Evolutionary conservation across 2,329 filamentous ascomycete genomes (phyloP).

Genomic region (Nemania abortiva): DNA sequence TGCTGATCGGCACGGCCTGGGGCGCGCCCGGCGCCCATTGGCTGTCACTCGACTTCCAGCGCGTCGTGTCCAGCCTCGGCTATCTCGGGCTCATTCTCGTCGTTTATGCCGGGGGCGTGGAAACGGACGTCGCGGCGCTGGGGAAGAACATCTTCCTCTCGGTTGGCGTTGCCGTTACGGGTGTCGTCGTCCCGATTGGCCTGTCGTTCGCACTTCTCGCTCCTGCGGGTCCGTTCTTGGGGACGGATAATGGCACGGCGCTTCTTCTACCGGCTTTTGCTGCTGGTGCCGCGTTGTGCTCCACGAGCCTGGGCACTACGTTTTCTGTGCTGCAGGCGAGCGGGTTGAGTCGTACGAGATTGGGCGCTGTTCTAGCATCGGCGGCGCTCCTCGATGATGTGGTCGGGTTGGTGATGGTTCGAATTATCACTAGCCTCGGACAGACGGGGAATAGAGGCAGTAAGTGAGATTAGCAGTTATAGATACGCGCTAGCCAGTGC

Average conservation of each 20-base stretch:
- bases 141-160: conserved; percentile 72
- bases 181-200: conserved; percentile 59
- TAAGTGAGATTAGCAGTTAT: conserved; percentile 16
- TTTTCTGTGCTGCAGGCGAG: conserved; percentile 66
- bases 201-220: conserved; percentile 36
- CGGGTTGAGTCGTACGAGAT: conserved; percentile 57
- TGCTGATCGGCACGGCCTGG: conserved; percentile 77
- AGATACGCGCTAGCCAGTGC: not conserved
- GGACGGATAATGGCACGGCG: conserved; percentile 54
- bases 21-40: conserved; percentile 74
- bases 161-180: conserved; percentile 71
- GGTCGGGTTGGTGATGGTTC: conserved; percentile 80
- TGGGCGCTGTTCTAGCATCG: conserved; percentile 74
- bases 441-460: conserved; percentile 31
- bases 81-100: conserved; percentile 80
- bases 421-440: conserved; percentile 77
- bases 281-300: conserved; percentile 51
- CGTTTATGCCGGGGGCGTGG: conserved; percentile 74
- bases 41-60: conserved; percentile 59
- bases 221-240: conserved; percentile 22
- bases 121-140: conserved; percentile 65
- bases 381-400: conserved; percentile 89
- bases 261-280: conserved; percentile 65
- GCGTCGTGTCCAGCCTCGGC: conserved; percentile 72
- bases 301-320: conserved; percentile 57